A percentile compares a stretch with the other conserved stretches of the same genome.
Evolutionary conservation across 805 yeast genomes (phyloP).

Genomic region (Candida loeiensis): DNA sequence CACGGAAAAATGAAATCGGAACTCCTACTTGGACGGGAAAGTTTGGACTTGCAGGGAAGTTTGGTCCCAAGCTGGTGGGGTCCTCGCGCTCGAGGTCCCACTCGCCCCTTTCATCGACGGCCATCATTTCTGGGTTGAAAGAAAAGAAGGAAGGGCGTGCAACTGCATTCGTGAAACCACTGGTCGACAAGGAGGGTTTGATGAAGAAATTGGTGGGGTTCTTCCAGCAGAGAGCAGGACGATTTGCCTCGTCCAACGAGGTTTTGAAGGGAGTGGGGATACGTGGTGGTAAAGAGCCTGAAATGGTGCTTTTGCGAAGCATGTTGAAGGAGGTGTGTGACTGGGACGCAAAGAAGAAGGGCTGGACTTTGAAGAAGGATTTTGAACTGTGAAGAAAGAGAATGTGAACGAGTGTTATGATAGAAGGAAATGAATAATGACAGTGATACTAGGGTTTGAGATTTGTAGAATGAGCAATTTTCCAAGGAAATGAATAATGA

Average conservation of each 20-base stretch:
- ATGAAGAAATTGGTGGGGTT: slow-evolving; percentile 39
- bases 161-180: slow-evolving; percentile 14
- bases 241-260: slow-evolving; percentile 47
- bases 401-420: neutral
- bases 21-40: slow-evolving; percentile 96
- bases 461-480: too few species aligned
- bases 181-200: slow-evolving; percentile 17
- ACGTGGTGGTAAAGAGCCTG: slow-evolving; percentile 36
- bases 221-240: slow-evolving; percentile 32
- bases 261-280: slow-evolving; percentile 37
- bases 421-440: too few species aligned
- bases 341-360: slow-evolving; percentile 58
- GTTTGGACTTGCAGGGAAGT: slow-evolving; percentile 79
- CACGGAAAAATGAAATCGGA: slow-evolving; percentile 53
- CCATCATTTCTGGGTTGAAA: slow-evolving; percentile 49
- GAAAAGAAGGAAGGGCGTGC: slow-evolving; percentile 37
- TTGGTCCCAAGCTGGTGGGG: slow-evolving; percentile 23
- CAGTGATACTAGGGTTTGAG: too few species aligned
- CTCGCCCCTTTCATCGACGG: slow-evolving; percentile 36
- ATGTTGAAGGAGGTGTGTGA: slow-evolving; percentile 63
- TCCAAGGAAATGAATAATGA: too few species aligned
- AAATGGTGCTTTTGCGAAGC: slow-evolving; percentile 60
- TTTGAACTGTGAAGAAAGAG: slow-evolving; percentile 6
- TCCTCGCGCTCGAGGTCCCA: neutral
- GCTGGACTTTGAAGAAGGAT: slow-evolving; percentile 65